These are phyloP conservation scores for Puccinia novopanici DNA, from an alignment of 1,284 basidiomycete genomes.

Conservation along the genomic window DNA sequence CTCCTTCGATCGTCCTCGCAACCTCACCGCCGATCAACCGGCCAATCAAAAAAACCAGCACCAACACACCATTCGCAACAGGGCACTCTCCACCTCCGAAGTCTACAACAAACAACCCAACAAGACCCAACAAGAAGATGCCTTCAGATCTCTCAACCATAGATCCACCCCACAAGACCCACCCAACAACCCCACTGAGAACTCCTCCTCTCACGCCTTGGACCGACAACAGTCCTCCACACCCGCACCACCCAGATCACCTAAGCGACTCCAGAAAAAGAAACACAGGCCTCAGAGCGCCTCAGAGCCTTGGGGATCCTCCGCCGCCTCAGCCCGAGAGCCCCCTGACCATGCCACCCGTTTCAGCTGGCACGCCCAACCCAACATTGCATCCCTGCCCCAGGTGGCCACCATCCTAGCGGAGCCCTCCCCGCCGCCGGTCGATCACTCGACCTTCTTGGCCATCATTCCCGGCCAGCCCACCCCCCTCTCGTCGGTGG, in stretches of 20 bases:
- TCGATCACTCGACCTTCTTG: constrained; percentile 20
- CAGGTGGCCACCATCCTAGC: constrained; percentile 3
- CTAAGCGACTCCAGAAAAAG: not conserved
- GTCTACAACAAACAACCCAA: not conserved
- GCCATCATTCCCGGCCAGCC: constrained; percentile 7
- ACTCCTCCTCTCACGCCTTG: not conserved
- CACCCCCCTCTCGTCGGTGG: too few relatives aligned
- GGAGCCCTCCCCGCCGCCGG: not conserved
- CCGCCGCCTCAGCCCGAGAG: not conserved
- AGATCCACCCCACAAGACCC: not conserved
- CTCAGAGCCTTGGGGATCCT: not conserved
- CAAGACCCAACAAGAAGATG: too few relatives aligned
- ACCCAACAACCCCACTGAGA: not conserved
- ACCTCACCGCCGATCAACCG: not conserved
- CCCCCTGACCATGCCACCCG: not conserved
- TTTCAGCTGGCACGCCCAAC: not conserved
- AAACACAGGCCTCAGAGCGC: not conserved
- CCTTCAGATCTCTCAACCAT: not conserved
- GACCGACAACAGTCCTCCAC: not conserved
- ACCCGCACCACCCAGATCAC: not conserved
- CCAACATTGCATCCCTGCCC: not conserved
- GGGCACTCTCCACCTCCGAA: constrained; percentile 8
- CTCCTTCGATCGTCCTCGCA: constrained; percentile 16
- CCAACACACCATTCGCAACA: not conserved
- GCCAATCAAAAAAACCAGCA: not conserved